Percentiles rank a stretch among this genome's conserved stretches.
Evolutionary conservation across 1,284 basidiomycete genomes (phyloP).

Genomic region (Moesziomyces antarcticus): DNA sequence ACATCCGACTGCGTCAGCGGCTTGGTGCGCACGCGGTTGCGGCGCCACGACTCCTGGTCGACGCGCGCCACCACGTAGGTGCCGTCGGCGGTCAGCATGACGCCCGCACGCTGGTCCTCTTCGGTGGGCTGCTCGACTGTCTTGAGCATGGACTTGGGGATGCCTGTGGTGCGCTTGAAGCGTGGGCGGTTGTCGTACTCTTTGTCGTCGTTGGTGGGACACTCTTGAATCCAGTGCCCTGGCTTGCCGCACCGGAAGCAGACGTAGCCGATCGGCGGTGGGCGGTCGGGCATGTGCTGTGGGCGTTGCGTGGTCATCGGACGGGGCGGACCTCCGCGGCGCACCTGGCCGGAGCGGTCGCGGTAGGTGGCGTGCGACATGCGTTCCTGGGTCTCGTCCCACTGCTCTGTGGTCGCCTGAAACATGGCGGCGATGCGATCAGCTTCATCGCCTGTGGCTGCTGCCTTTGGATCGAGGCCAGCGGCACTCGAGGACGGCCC

Average conservation of each 20-base stretch:
- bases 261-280: constrained; percentile 81
- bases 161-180: constrained; percentile 97
- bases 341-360: constrained; percentile 56
- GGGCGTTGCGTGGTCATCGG: constrained; percentile 32
- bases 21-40: constrained; percentile 56
- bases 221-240: constrained; percentile 97
- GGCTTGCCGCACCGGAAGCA: constrained; percentile 98
- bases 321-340: constrained; percentile 57
- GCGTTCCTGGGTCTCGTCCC: constrained; percentile 95
- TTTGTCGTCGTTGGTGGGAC: constrained; percentile 95
- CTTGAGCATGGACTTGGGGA: constrained; percentile 95
- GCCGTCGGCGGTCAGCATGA: constrained; percentile 67
- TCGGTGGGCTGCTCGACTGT: constrained; percentile 78
- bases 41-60: constrained; percentile 62
- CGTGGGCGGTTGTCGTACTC: constrained; percentile 93
- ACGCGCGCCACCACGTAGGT: constrained; percentile 65
- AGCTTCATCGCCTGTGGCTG: constrained; percentile 55
- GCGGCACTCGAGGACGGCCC: constrained; percentile 2
- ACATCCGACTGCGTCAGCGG: constrained; percentile 63
- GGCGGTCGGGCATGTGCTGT: constrained; percentile 50
- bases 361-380: constrained; percentile 78
- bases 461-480: constrained; percentile 10
- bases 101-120: constrained; percentile 55
- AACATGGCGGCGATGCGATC: constrained; percentile 88
- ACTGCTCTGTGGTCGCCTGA: constrained; percentile 86